These are phyloP conservation scores for Blumeria graminis DNA, from an alignment of 2,329 filamentous ascomycete species.

Conservation along the genomic window DNA sequence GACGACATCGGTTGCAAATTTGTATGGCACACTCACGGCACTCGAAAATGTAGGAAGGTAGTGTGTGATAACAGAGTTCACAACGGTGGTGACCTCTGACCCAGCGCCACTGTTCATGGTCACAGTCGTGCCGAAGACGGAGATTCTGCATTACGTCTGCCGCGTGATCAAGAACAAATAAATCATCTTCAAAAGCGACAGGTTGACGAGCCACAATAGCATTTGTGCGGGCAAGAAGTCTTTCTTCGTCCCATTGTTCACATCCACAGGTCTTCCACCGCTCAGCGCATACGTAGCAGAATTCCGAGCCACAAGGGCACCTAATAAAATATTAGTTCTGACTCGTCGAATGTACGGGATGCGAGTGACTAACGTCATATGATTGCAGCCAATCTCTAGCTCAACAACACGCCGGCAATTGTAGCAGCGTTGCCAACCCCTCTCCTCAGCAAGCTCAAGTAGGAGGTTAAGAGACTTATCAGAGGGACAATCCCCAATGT, in stretches of 20 bases:
- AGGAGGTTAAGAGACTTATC: conserved; percentile 20
- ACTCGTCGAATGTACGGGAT: not conserved
- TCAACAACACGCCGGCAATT: conserved; percentile 24
- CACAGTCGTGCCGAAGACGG: conserved; percentile 19
- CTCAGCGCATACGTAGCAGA: conserved; percentile 24
- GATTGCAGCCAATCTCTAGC: conserved; percentile 25
- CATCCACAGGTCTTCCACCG: conserved; percentile 20
- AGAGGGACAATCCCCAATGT: conserved; percentile 23
- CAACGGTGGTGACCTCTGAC: conserved; percentile 17
- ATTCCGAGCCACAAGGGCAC: conserved; percentile 23
- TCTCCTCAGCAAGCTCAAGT: conserved; percentile 17
- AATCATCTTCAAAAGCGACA: not conserved
- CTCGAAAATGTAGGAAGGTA: conserved; percentile 22
- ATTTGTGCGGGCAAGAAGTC: conserved; percentile 14
- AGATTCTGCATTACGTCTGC: conserved; percentile 12
- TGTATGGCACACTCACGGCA: conserved; percentile 21
- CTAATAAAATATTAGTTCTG: conserved; percentile 11
- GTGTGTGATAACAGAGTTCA: conserved; percentile 19
- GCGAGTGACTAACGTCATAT: conserved; percentile 26
- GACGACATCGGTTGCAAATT: conserved; percentile 1
- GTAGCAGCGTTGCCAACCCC: conserved; percentile 28
- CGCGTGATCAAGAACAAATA: conserved; percentile 4
- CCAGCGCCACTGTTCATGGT: conserved; percentile 17
- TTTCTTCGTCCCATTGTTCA: conserved; percentile 17
- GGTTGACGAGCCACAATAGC: conserved; percentile 12